Base-by-base conservation (phyloP, 1,139 yeast genomes). In the Magnusiomyces tetraspermus region DNA sequence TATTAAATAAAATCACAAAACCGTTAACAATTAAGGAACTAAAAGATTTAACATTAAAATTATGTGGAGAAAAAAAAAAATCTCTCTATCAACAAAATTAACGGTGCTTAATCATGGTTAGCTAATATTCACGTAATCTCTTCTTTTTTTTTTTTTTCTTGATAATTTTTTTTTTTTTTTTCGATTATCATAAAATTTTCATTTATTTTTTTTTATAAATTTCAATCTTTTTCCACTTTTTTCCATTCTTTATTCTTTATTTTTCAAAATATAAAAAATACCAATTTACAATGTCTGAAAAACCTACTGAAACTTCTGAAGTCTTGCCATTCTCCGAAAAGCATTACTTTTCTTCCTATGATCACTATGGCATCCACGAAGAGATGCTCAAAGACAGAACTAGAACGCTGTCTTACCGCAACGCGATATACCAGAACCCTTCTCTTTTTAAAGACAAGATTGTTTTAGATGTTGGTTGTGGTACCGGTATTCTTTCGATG, bases 401-500 rank as follows among this genome's bases (percentile, higher is more conserved):
- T 42, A 82, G 99, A 69, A 94, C 99, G 8, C 75, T 90, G 59
- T 80, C 96, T 36, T 94, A 94, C 73, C 78, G 97, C 65, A 85
- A 86, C 58, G 96, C 97, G 54, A 92, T 94, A 72, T 82, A 82
- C 72, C 89, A 88, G 69, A 94, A 94, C 74, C 85, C 85, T 67
- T 85, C 84, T 63, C 73, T 88, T 58, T 92, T 94, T 75, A 87
- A 89, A 69, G 97, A 80, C 71, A 94, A 92, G 75, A 74, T 89
- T 57, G 99, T 94, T n/a, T 76, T 94, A 57, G 99, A 94, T 72
- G 98, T 94, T 57, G 98, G 98, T 48, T 92, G 97, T 71, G 98
- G 98, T 62, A 92, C 97, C 13, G 98, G 98, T 61, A 88, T 92
- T 62, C 75, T 92, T 60, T 89, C 97, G 24, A 87, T 92, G 96